Percentiles rank a stretch among this genome's conserved stretches.
Evolutionary conservation across 2,329 filamentous ascomycete species (phyloP).

Genomic region (Sporothrix luriei): DNA sequence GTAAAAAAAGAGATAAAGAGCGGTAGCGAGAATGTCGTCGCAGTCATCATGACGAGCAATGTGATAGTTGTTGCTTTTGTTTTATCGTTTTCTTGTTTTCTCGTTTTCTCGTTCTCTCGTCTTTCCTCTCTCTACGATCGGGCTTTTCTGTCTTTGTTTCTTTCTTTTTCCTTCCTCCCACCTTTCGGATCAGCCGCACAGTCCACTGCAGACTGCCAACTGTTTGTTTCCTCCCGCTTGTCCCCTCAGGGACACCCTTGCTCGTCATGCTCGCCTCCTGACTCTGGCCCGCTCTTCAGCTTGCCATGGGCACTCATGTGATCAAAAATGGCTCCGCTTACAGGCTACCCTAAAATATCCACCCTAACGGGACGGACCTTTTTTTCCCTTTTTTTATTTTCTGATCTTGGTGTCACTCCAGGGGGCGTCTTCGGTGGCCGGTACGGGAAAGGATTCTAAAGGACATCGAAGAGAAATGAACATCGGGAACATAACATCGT

Average conservation of each 20-base stretch:
- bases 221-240: no score
- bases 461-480: constrained; percentile 24
- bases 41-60: not conserved
- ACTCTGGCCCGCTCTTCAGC: constrained; percentile 25
- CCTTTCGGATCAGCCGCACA: not conserved
- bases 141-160: not conserved
- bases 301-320: constrained; percentile 33
- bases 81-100: no score
- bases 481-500: not conserved
- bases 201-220: not conserved
- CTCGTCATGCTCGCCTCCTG: constrained; percentile 9
- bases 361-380: constrained; percentile 33
- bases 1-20: not conserved
- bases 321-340: constrained; percentile 32
- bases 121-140: not conserved
- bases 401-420: constrained; percentile 24
- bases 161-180: not conserved
- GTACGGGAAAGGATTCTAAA: constrained; percentile 33
- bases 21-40: not conserved
- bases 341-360: constrained; percentile 24
- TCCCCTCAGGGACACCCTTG: not conserved
- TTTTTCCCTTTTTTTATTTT: constrained; percentile 18
- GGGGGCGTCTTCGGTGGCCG: constrained; percentile 23
- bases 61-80: no score
- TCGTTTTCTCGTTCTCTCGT: no score